Percentiles rank a stretch among this genome's conserved stretches.
Conservation (phyloP, 257 asterid genomes). For the Ajuga chamaepitys region DNA sequence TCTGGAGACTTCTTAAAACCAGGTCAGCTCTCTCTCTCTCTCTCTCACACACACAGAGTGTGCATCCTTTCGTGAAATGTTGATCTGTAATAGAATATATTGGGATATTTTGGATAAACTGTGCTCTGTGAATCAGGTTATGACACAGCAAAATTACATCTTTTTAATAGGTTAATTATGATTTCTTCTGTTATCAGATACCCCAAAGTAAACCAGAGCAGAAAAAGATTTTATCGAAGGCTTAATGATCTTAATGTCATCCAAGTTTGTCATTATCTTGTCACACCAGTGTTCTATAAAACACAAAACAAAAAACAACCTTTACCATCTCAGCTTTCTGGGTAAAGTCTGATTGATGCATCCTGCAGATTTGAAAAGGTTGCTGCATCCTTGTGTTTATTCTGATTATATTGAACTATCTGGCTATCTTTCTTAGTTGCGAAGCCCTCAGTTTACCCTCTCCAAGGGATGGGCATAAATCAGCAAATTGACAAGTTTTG, state of each 20-base stretch:
- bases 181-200: neutral
- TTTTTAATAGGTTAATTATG: slow-evolving; percentile 2
- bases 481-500: neutral
- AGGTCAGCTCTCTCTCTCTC: slow-evolving; percentile 46
- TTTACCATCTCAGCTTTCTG: neutral
- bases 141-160: neutral
- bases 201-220: neutral
- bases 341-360: neutral
- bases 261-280: neutral
- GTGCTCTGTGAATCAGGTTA: neutral
- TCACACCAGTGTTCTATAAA: neutral
- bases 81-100: neutral
- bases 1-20: slow-evolving; percentile 65
- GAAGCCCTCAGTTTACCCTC: neutral
- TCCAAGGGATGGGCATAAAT: neutral
- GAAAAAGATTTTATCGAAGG: neutral
- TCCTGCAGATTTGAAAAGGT: neutral
- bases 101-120: neutral
- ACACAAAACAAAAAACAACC: neutral
- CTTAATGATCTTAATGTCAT: neutral
- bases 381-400: neutral
- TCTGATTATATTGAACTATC: neutral
- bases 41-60: slow-evolving; percentile 18
- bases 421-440: neutral
- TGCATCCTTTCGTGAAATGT: slow-evolving; percentile 9